Evolutionary conservation across 352 stramenopile species (phyloP).

Genomic region (Phytophthora constricta): DNA sequence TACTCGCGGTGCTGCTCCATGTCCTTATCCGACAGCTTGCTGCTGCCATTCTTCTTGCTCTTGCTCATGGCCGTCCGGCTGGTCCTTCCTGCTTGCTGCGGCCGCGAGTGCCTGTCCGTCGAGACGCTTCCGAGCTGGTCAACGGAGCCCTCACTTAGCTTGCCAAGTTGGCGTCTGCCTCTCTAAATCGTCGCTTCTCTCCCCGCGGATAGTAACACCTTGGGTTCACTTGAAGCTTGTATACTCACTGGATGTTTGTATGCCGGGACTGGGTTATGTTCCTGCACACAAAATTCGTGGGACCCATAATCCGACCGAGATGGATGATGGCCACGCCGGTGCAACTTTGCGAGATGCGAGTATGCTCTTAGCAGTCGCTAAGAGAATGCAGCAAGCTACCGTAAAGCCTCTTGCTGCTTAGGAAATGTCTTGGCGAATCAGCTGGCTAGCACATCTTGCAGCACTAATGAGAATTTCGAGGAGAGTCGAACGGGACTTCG

Average conservation of each 20-base stretch:
- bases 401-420: no score
- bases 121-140: neutral
- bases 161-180: neutral
- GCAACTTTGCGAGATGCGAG: no score
- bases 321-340: no score
- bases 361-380: no score
- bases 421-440: no score
- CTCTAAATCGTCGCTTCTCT: neutral
- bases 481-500: conserved; percentile 64
- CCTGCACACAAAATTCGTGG: no score
- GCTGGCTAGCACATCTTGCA: conserved; percentile 44
- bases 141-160: neutral
- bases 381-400: no score
- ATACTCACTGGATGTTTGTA: no score
- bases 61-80: conserved; percentile 20
- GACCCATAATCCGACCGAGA: no score
- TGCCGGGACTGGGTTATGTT: no score
- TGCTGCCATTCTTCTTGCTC: conserved; percentile 24
- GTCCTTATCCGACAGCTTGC: conserved; percentile 66
- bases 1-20: conserved; percentile 87
- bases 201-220: neutral
- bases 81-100: neutral
- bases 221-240: neutral
- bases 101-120: neutral
- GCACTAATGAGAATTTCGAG: conserved; percentile 53